phyloP scores from a whole-genome alignment of 345 rosid genomes.

The Geranium rotundifolium region DNA sequence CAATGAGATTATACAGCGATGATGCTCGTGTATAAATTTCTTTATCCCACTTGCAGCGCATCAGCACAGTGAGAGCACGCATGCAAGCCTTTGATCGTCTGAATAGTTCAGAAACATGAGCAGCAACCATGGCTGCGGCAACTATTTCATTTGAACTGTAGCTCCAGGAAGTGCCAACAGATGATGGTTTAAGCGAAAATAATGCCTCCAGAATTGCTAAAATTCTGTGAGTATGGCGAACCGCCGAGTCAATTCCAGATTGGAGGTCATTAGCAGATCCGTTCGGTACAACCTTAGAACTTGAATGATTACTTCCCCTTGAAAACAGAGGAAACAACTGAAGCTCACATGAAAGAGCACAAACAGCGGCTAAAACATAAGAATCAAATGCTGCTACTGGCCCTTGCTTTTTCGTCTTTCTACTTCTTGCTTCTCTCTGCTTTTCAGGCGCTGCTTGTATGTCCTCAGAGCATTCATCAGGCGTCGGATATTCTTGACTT shows the following conservation, averaged over 20 bases:
- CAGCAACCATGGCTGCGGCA: constrained; percentile 99
- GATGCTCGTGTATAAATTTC: constrained; percentile 78
- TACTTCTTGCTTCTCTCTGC: constrained; percentile 28
- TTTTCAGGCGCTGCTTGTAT: constrained; percentile 23
- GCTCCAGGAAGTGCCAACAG: constrained; percentile 89
- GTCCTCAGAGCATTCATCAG: constrained; percentile 31
- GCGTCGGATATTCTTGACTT: constrained; percentile 34
- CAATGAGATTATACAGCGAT: constrained; percentile 82
- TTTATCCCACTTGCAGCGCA: constrained; percentile 88
- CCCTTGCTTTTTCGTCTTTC: constrained; percentile 65
- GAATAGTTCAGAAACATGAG: constrained; percentile 87
- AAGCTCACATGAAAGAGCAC: constrained; percentile 96
- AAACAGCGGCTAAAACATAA: constrained; percentile 87
- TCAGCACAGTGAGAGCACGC: constrained; percentile 68
- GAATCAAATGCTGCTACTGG: constrained; percentile 98
- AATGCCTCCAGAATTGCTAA: constrained; percentile 88
- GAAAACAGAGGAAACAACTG: constrained; percentile 73
- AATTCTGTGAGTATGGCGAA: constrained; percentile 82
- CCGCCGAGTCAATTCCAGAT: constrained; percentile 56
- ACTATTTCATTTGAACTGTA: constrained; percentile 92
- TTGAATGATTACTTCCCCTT: constrained; percentile 37
- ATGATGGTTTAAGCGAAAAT: constrained; percentile 84
- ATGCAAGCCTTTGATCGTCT: constrained; percentile 85
- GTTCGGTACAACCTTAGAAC: constrained; percentile 22
- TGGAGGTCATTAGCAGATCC: constrained; percentile 48